These are phyloP conservation scores for Collybiopsis confluens DNA, from an alignment of 768 basidiomycete species.

Conservation along the genomic window DNA sequence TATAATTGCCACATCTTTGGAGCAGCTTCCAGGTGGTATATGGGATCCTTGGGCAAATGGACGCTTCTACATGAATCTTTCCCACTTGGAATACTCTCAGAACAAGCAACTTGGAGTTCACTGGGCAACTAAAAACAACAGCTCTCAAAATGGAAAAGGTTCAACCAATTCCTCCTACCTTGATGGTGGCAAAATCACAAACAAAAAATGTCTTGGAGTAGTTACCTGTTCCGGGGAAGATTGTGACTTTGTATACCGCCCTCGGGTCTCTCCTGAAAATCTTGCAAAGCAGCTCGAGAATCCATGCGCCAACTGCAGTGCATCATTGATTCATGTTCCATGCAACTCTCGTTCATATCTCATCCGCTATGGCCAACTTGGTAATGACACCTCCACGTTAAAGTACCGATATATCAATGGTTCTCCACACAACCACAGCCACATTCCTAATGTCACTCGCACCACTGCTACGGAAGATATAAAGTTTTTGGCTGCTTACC, in stretches of 20 bases:
- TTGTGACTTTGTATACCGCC: no score
- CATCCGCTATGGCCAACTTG: not conserved
- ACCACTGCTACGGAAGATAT: not conserved
- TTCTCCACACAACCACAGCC: no score
- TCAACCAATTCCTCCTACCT: not conserved
- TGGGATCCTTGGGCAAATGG: no score
- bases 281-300: no score
- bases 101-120: not conserved
- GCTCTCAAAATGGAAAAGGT: not conserved
- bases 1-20: not conserved
- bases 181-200: not conserved
- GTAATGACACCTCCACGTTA: no score
- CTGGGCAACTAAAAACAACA: no score
- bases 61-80: not conserved
- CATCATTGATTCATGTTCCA: not conserved
- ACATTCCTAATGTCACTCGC: no score
- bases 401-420: no score
- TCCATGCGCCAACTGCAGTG: no score
- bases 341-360: not conserved
- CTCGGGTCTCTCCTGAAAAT: no score
- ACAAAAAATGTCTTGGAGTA: no score
- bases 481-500: not conserved
- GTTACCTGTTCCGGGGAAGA: no score
- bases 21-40: not conserved
- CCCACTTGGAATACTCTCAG: not conserved